Base-by-base conservation (phyloP, 306 rosid genomes). In the Abrus precatorius region DNA sequence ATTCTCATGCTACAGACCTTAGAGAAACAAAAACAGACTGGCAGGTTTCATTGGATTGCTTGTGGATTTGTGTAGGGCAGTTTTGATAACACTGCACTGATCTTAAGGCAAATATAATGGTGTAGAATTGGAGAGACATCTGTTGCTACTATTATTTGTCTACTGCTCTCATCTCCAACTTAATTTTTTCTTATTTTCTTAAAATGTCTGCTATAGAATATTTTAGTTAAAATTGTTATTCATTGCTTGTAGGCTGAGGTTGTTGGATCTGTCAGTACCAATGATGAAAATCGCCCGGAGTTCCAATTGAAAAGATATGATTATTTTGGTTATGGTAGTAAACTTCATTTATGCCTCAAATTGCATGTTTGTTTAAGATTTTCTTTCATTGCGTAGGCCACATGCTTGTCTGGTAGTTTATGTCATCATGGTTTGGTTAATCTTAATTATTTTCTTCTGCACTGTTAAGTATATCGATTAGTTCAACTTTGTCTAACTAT, bases 261-360 rank as follows among this genome's bases (percentile, higher is more conserved):
- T 67, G 84, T 68, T 74, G 93, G 92, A 60, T 83, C 91, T 55
- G 81, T 76, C 68, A 74, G 79, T 65, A 86, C 78, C 45, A 88
- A 85, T 77, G 97, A 78, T 70, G 94, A 86, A 81, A 86, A 84
- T 79, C 88, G 89, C 41, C 86, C 90, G 0, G 98, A 95, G 74
- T 95, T 93, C 83, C 92, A 85, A 65, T 79, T 95, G 86, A 87
- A 84, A 78, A 87, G 86, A 83, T 89, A 73, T 44, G 98, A 91
- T 84, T 95, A 90, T 85, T 95, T 93, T 88, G 98, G 97, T 80
- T 78, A 88, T 82, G 92, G 94, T 90, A 76, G 81, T 83, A 83
- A 59, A 6, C 41, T 71, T 73, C 32, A 68, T 77, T 61, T 73
- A 20, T 52, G 63, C 53, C 83, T 77, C 66, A 69, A 75, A 50